Base-by-base conservation (phyloP, 768 basidiomycete genomes). In the Mycena belliarum region DNA sequence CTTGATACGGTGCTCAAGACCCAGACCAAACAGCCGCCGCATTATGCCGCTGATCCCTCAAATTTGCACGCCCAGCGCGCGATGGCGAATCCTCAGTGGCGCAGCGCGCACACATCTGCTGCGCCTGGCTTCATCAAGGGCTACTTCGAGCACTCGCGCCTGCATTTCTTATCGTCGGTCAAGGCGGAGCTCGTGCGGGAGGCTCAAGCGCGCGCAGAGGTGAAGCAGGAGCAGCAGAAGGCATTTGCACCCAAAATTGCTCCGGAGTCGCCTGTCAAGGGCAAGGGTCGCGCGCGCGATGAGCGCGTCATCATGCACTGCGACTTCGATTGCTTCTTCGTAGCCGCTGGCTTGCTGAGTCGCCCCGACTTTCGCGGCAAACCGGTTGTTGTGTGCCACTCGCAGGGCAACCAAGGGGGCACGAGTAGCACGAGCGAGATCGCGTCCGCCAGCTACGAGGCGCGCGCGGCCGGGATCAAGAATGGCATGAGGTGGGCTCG, bases 271-370 rank as follows among this genome's bases (percentile, higher is more conserved):
- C 82, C 85, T 38, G 66, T 69, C 20, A 76, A 77, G 63, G 66
- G 67, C 15, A 83, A 80, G 59, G 81, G 78, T 65, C 86, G 77
- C 3, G 73, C 74, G 29, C 29, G 77, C 20, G 63, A 78, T 32
- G 81, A 85, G 41, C 79, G 81, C 16, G 83, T 91, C 11, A 89
- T 93, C 65, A 91, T 95, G 90, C 93, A 95, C 65, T 92, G 90
- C 63, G 93, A 95, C 70, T 98, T 98, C 63, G 97, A 99, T 67
- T 93, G 88, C 61, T 98, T 98, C 78, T 99, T 99, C 68, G 95
- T 98, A 12, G 87, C 91, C 1, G 96, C 88, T n/a, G 93, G 94
- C 0, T 73, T 95, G 49, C 78, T 91, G 2, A 84, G 79, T 55
- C 79, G 94, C 2, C 92, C 93, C 0, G 82, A 96, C 57, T 72